phyloP scores from a whole-genome alignment of 306 rosid species.

The Rosa chinensis region DNA sequence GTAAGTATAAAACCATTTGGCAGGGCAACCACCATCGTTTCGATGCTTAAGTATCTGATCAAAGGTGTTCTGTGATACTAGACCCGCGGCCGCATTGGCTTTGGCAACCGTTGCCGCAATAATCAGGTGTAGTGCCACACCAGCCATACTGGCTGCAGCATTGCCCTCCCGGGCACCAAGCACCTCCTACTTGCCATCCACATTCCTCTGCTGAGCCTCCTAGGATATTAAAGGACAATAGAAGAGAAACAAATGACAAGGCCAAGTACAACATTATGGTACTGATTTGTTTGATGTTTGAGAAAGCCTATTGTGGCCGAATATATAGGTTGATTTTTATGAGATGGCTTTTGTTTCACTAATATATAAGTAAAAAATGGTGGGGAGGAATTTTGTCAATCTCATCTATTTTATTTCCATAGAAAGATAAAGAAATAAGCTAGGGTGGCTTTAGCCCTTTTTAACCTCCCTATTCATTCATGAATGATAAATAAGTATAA shows the following conservation, averaged over 20 bases:
- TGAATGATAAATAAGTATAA: too few relatives aligned
- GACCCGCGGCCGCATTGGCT: constrained; percentile 40
- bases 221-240: not conserved
- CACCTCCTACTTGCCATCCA: constrained; percentile 39
- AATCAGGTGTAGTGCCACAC: constrained; percentile 30
- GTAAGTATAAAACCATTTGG: constrained; percentile 46
- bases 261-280: constrained; percentile 4
- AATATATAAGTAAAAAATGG: not conserved
- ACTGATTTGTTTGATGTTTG: not conserved
- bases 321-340: not conserved
- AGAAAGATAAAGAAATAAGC: too few relatives aligned
- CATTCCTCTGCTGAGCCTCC: constrained; percentile 25
- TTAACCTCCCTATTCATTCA: too few relatives aligned
- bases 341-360: not conserved
- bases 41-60: constrained; percentile 50
- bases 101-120: constrained; percentile 43
- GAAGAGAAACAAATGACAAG: not conserved
- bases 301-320: not conserved
- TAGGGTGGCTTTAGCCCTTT: not conserved
- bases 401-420: not conserved
- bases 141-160: constrained; percentile 59
- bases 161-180: constrained; percentile 33
- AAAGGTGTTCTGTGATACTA: constrained; percentile 26
- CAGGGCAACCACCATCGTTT: constrained; percentile 39
- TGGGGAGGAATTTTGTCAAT: not conserved